These are phyloP conservation scores for Suillus bovinus DNA, from an alignment of 768 basidiomycete genomes.

Conservation along the genomic window DNA sequence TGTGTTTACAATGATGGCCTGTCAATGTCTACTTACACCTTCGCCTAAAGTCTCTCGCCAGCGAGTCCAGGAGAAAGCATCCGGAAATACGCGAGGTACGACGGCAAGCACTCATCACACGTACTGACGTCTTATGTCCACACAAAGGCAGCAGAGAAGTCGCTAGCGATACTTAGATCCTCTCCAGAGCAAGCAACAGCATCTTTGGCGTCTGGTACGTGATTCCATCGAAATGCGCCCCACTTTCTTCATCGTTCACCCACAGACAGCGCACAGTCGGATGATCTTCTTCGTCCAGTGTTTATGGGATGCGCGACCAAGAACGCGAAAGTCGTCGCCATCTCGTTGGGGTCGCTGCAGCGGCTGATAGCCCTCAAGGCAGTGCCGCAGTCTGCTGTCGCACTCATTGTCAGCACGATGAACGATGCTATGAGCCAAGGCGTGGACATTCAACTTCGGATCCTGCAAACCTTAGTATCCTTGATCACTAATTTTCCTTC, in stretches of 20 bases:
- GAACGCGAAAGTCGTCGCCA: constrained; percentile 91
- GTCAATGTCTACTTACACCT: constrained; percentile 14
- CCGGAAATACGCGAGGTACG: constrained; percentile 90
- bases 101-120: background rate
- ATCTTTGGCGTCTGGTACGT: too few relatives aligned
- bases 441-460: constrained; percentile 93
- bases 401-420: constrained; percentile 81
- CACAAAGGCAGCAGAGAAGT: too few relatives aligned
- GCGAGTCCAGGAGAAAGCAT: constrained; percentile 85
- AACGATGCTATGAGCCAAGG: constrained; percentile 87
- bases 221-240: too few relatives aligned
- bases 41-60: constrained; percentile 67
- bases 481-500: constrained; percentile 86
- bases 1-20: constrained; percentile 22
- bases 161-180: too few relatives aligned
- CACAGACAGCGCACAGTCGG: too few relatives aligned
- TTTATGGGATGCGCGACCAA: constrained; percentile 21
- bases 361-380: constrained; percentile 85
- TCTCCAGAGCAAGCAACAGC: too few relatives aligned
- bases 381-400: constrained; percentile 77
- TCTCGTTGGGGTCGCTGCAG: constrained; percentile 88
- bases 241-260: too few relatives aligned
- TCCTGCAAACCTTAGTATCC: constrained; percentile 88
- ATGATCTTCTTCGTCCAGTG: too few relatives aligned
- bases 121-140: background rate